Conservation (phyloP, 1,284 basidiomycete species). For the Cystobasidium pallidum region DNA sequence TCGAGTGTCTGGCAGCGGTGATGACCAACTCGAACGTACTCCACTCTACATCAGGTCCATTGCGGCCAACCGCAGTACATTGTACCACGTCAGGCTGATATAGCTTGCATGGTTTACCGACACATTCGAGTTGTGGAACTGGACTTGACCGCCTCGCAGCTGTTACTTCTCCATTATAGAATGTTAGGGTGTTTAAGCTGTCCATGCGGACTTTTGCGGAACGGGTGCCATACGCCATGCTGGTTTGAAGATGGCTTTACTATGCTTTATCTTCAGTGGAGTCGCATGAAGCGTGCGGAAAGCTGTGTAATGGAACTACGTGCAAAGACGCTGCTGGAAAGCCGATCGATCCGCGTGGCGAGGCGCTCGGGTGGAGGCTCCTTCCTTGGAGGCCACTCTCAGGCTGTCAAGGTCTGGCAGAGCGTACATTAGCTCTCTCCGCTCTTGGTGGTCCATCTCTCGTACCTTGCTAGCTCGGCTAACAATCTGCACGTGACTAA, state of each 20-base stretch:
- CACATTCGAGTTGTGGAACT: slow-evolving; percentile 75
- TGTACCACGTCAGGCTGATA: slow-evolving; percentile 84
- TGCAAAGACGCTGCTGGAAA: too few relatives aligned
- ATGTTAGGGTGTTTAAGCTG: slow-evolving; percentile 73
- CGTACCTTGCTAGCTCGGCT: too few relatives aligned
- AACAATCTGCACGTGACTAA: too few relatives aligned
- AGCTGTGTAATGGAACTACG: not conserved
- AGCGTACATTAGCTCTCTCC: too few relatives aligned
- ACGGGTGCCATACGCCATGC: slow-evolving; percentile 39
- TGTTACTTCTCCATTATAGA: slow-evolving; percentile 73
- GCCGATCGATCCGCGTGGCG: too few relatives aligned
- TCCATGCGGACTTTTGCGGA: slow-evolving; percentile 64
- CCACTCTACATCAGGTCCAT: slow-evolving; percentile 79
- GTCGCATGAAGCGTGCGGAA: not conserved
- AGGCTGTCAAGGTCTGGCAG: too few relatives aligned
- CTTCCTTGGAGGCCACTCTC: too few relatives aligned
- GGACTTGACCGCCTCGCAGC: slow-evolving; percentile 67
- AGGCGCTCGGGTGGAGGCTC: too few relatives aligned
- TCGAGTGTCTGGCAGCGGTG: slow-evolving; percentile 53
- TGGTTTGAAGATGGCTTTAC: not conserved
- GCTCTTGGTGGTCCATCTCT: too few relatives aligned
- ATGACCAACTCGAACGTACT: slow-evolving; percentile 60
- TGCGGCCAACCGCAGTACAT: slow-evolving; percentile 76
- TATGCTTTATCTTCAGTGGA: not conserved
- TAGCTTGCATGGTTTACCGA: slow-evolving; percentile 73